Percentiles rank a stretch among this genome's conserved stretches.
These are phyloP conservation scores for Raphanus raphanistrum DNA, from an alignment of 345 rosid genomes.

Conservation along the genomic window DNA sequence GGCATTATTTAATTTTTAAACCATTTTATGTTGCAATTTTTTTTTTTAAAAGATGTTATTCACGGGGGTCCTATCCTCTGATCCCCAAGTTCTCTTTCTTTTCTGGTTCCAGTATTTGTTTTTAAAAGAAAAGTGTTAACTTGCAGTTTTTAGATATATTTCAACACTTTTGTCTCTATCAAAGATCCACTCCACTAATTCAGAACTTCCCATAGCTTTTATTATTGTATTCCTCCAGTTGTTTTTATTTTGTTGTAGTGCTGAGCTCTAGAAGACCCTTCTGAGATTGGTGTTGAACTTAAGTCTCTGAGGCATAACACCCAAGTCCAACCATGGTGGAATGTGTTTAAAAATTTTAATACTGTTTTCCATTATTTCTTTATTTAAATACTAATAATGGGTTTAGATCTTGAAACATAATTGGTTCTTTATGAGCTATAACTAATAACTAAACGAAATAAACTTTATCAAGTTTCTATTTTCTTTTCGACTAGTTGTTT, in stretches of 20 bases:
- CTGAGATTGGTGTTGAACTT: neutral
- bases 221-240: neutral
- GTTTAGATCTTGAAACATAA: slow-evolving; percentile 1
- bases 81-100: slow-evolving; percentile 37
- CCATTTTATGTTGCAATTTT: neutral
- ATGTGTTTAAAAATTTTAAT: neutral
- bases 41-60: neutral
- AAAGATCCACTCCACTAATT: slow-evolving; percentile 31
- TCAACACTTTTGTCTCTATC: slow-evolving; percentile 35
- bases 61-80: slow-evolving; percentile 27
- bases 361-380: neutral
- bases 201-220: neutral
- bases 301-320: neutral
- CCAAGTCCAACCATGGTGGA: neutral
- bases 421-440: slow-evolving; percentile 13
- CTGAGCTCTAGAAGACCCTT: neutral
- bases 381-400: neutral
- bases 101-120: slow-evolving; percentile 3
- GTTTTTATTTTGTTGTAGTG: neutral
- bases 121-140: slow-evolving; percentile 16
- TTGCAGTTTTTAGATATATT: slow-evolving; percentile 28
- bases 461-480: slow-evolving; percentile 17
- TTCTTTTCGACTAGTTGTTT: slow-evolving; percentile 35
- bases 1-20: neutral
- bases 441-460: slow-evolving; percentile 6